Evolutionary conservation across 2,329 filamentous ascomycete genomes (phyloP).

Genomic region (Fusarium abutilonis): DNA sequence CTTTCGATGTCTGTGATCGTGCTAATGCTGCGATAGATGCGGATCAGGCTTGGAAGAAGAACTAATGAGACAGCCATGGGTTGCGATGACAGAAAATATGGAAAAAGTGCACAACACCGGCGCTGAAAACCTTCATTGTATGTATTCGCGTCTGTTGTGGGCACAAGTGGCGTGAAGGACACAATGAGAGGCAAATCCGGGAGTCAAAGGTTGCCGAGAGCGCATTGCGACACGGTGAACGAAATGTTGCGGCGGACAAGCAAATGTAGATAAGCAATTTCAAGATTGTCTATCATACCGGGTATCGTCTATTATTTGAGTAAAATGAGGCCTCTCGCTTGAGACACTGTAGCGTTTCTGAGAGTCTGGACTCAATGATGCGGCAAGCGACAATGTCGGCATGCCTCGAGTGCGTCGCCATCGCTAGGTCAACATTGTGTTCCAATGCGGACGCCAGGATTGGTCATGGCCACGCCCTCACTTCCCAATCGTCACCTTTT

Average conservation of each 20-base stretch:
- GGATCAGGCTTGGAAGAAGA: slow-evolving; percentile 42
- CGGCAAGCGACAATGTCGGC: background rate
- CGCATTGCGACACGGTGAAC: rapidly evolving
- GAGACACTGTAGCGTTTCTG: background rate
- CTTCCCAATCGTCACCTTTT: slow-evolving; percentile 51
- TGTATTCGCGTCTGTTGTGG: too few relatives aligned
- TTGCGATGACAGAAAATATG: rapidly evolving
- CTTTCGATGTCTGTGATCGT: background rate
- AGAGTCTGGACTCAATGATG: background rate
- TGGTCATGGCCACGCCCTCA: slow-evolving; percentile 16
- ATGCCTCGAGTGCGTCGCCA: background rate
- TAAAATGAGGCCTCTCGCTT: background rate
- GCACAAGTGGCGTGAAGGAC: background rate
- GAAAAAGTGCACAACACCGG: too few relatives aligned
- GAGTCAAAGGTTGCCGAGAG: rapidly evolving
- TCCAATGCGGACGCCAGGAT: too few relatives aligned
- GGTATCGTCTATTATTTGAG: slow-evolving; percentile 29
- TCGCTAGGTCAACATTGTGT: too few relatives aligned
- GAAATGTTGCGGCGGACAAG: background rate
- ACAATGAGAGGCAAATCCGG: rapidly evolving
- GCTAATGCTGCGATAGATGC: slow-evolving; percentile 34
- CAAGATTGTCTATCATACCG: slow-evolving; percentile 9
- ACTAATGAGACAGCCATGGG: background rate
- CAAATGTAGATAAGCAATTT: background rate
- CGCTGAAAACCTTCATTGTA: too few relatives aligned